Evolutionary conservation across 2,329 filamentous ascomycete species (phyloP).

Genomic region (Lecanoromycetidae sp.): DNA sequence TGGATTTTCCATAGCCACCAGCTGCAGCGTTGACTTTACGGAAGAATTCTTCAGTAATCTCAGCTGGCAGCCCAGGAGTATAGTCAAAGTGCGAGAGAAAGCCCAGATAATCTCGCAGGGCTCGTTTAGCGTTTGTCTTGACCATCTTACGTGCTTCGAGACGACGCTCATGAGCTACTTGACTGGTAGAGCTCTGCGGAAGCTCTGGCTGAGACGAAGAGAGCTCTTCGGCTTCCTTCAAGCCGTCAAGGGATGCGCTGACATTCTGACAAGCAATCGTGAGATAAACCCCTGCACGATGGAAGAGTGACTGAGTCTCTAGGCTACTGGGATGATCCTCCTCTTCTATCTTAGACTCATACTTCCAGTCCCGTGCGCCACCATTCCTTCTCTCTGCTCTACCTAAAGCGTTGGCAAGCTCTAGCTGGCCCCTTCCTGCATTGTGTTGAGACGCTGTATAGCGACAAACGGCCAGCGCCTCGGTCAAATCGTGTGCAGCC

Average conservation of each 20-base stretch:
- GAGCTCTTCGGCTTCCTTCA: constrained; percentile 16
- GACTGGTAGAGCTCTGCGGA: constrained; percentile 10
- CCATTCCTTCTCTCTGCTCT: constrained; percentile 26
- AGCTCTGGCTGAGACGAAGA: background rate
- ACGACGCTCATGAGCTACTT: constrained; percentile 35
- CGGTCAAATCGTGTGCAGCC: constrained; percentile 57
- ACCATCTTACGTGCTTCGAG: constrained; percentile 56
- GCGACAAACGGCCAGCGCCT: constrained; percentile 47
- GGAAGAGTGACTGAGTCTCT: constrained; percentile 63
- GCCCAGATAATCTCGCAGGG: constrained; percentile 59
- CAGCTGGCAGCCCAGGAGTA: constrained; percentile 55
- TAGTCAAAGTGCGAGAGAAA: constrained; percentile 69
- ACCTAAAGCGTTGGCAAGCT: constrained; percentile 36
- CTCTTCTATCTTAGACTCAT: constrained; percentile 42
- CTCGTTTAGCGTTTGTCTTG: constrained; percentile 62
- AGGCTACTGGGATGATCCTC: constrained; percentile 62
- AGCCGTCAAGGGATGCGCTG: constrained; percentile 41
- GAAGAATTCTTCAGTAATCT: constrained; percentile 40
- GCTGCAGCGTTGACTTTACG: constrained; percentile 47
- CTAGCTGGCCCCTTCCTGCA: constrained; percentile 39
- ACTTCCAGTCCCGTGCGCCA: constrained; percentile 32
- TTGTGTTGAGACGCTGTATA: constrained; percentile 43
- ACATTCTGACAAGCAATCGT: constrained; percentile 58
- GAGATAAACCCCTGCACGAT: constrained; percentile 61
- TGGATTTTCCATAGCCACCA: constrained; percentile 35